phyloP scores from a whole-genome alignment of 495 filamentous ascomycete species.

The Evansstolkia leycettana region DNA sequence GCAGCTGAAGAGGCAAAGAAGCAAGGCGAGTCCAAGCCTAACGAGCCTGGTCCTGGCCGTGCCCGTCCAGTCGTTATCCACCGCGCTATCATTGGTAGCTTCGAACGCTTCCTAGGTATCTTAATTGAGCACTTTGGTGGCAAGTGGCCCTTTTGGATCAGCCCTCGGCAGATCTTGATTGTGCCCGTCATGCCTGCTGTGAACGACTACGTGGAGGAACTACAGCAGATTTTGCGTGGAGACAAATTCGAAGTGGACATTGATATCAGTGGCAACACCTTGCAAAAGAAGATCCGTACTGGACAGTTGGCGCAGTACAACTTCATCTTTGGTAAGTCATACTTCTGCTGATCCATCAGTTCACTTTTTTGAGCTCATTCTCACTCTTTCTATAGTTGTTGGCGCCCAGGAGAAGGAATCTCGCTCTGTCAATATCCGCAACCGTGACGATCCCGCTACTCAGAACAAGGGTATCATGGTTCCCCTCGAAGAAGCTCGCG shows the following conservation, averaged over 20 bases:
- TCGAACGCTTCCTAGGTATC: slow-evolving; percentile 92
- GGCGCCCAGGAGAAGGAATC: slow-evolving; percentile 70
- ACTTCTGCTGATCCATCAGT: not conserved
- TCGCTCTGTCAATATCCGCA: slow-evolving; percentile 76
- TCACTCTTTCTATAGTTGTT: slow-evolving; percentile 45
- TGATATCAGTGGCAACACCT: slow-evolving; percentile 79
- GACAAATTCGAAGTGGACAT: slow-evolving; percentile 69
- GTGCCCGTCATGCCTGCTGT: slow-evolving; percentile 80
- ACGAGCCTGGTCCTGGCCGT: slow-evolving; percentile 46
- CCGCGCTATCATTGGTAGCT: slow-evolving; percentile 83
- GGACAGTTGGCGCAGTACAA: slow-evolving; percentile 85
- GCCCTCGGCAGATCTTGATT: slow-evolving; percentile 81
- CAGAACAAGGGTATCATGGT: slow-evolving; percentile 66
- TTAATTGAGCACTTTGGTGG: slow-evolving; percentile 90
- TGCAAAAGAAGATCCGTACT: slow-evolving; percentile 90
- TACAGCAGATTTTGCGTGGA: slow-evolving; percentile 43
- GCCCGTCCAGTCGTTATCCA: slow-evolving; percentile 95
- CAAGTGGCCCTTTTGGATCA: slow-evolving; percentile 98
- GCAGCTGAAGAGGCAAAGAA: slow-evolving; percentile 19
- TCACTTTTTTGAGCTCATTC: not conserved
- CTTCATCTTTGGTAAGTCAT: slow-evolving; percentile 64
- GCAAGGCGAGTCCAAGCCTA: slow-evolving; percentile 22
- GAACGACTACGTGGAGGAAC: slow-evolving; percentile 78
- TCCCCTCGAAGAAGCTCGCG: slow-evolving; percentile 61
- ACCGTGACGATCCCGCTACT: slow-evolving; percentile 73